These are phyloP conservation scores for Didymella arachidicola DNA, from an alignment of 2,329 filamentous ascomycete species.

Conservation along the genomic window DNA sequence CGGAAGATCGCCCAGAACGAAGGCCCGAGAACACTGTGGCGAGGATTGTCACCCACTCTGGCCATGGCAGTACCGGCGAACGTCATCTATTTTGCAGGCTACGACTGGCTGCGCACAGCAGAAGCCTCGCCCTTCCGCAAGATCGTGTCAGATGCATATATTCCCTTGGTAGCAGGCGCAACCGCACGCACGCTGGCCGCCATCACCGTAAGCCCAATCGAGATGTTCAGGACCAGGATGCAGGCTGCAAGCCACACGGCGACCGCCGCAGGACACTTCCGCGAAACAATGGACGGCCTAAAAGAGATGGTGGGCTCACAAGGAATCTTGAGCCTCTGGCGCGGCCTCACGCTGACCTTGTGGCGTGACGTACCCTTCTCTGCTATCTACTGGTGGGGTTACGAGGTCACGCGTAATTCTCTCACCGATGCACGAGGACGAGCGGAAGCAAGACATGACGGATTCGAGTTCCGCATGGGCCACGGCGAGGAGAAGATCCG, in stretches of 20 bases:
- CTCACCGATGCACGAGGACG: conserved; percentile 72
- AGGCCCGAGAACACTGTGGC: conserved; percentile 85
- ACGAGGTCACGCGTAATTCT: conserved; percentile 79
- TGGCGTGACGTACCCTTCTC: conserved; percentile 99
- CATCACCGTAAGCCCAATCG: conserved; percentile 84
- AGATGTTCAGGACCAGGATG: conserved; percentile 91
- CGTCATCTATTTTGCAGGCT: conserved; percentile 98
- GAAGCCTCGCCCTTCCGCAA: conserved; percentile 73
- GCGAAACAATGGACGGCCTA: conserved; percentile 78
- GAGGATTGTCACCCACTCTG: conserved; percentile 90
- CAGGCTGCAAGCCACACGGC: conserved; percentile 70
- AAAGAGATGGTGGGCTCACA: conserved; percentile 78
- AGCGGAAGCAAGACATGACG: conserved; percentile 50
- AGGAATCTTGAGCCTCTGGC: conserved; percentile 86
- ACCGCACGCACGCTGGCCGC: conserved; percentile 81
- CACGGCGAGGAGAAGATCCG: conserved; percentile 42
- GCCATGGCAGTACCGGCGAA: conserved; percentile 95
- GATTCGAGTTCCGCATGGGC: conserved; percentile 45
- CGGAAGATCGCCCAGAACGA: conserved; percentile 96
- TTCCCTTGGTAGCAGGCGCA: conserved; percentile 81
- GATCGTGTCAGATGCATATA: conserved; percentile 67
- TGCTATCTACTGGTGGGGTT: conserved; percentile 97
- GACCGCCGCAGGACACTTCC: conserved; percentile 70
- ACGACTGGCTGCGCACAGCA: conserved; percentile 89
- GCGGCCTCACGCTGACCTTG: conserved; percentile 86